phyloP scores from a whole-genome alignment of 202 grass and related monocot species.

The Cymbopogon flexuosus region DNA sequence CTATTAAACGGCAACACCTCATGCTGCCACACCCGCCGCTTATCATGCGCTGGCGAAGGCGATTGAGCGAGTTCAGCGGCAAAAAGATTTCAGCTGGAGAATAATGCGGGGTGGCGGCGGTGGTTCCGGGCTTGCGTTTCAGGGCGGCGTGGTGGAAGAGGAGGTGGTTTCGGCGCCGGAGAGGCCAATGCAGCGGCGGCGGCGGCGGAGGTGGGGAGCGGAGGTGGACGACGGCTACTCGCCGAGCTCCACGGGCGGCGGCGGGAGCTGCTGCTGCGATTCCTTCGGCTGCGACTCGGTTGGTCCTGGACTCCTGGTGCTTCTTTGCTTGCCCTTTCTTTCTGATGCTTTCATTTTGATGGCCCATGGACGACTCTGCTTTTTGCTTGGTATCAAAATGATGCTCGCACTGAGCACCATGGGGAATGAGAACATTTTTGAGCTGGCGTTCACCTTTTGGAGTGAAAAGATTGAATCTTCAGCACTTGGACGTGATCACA shows the following conservation, averaged over 20 bases:
- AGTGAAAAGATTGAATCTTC: not conserved
- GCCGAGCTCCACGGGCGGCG: conserved; percentile 36
- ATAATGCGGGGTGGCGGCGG: conserved; percentile 44
- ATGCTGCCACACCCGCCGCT: conserved; percentile 27
- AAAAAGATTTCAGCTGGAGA: not conserved
- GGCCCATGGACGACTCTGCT: not conserved
- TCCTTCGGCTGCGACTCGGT: conserved; percentile 50
- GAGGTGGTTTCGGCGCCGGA: conserved; percentile 29
- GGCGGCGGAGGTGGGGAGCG: conserved; percentile 18
- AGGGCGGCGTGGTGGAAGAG: not conserved
- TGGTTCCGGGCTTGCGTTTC: conserved; percentile 2
- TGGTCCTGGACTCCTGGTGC: conserved; percentile 3
- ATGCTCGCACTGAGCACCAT: not conserved
- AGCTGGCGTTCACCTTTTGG: conserved; percentile 19
- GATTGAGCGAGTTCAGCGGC: conserved; percentile 9
- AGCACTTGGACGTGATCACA: not conserved
- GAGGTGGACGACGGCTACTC: conserved; percentile 41
- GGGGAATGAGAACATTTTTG: not conserved
- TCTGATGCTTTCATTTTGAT: not conserved
- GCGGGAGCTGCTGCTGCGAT: conserved; percentile 37
- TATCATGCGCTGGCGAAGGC: conserved; percentile 27
- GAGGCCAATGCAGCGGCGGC: conserved; percentile 18
- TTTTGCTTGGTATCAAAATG: conserved; percentile 3
- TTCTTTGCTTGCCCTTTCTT: not conserved
- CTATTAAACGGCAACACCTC: conserved; percentile 44